phyloP scores from a whole-genome alignment of 495 filamentous ascomycete genomes.

The Hypoxylon fragiforme region DNA sequence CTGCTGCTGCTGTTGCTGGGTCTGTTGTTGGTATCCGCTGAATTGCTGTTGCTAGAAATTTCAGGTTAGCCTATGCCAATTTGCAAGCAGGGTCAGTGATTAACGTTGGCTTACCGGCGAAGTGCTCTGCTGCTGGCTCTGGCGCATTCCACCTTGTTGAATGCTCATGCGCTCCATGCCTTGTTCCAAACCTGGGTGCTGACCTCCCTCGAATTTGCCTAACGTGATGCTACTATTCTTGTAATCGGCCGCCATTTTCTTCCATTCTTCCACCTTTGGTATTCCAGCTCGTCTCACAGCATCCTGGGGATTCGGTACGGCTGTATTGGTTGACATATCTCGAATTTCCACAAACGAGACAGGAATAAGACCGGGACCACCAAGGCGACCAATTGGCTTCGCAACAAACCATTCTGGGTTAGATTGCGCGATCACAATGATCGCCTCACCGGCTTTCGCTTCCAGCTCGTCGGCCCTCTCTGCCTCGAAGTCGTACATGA shows the following conservation, averaged over 20 bases:
- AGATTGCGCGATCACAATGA: constrained; percentile 98
- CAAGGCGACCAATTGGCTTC: constrained; percentile 93
- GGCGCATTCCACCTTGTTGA: constrained; percentile 48
- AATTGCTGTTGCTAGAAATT: constrained; percentile 35
- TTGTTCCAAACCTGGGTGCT: constrained; percentile 57
- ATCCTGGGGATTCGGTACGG: constrained; percentile 80
- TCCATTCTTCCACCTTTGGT: constrained; percentile 98
- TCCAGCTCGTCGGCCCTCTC: constrained; percentile 95
- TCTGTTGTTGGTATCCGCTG: constrained; percentile 26
- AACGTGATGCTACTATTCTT: constrained; percentile 98
- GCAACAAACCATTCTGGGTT: constrained; percentile 99
- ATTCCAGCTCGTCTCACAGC: constrained; percentile 89
- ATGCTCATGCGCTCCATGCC: constrained; percentile 83
- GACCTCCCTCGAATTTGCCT: constrained; percentile 76
- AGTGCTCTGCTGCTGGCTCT: constrained; percentile 48
- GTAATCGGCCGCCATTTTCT: constrained; percentile 98
- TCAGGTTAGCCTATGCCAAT: too few relatives aligned
- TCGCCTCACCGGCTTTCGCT: constrained; percentile 91
- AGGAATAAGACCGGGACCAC: constrained; percentile 92
- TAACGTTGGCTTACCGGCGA: constrained; percentile 43
- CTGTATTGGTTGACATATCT: constrained; percentile 85
- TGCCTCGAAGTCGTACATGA: constrained; percentile 95
- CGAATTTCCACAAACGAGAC: constrained; percentile 96
- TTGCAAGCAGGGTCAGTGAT: too few relatives aligned
- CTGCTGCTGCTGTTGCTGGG: constrained; percentile 33